Percentiles rank a stretch among this genome's conserved stretches.
Evolutionary conservation across 2,329 filamentous ascomycete species (phyloP).

Genomic region (Biscogniauxia sp.): DNA sequence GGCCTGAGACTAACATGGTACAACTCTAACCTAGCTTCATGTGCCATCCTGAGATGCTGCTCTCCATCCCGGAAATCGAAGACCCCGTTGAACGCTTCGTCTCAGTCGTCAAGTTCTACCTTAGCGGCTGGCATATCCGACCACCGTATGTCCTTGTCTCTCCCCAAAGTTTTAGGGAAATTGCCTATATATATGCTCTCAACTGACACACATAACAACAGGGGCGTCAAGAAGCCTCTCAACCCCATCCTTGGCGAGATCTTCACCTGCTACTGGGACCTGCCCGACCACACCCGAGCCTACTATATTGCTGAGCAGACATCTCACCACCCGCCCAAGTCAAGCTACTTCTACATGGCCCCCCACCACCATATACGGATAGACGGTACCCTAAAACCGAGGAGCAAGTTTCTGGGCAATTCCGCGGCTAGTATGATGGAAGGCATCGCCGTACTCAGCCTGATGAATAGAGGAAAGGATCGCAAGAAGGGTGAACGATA

Average conservation of each 20-base stretch:
- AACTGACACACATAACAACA: slow-evolving; percentile 36
- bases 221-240: slow-evolving; percentile 95
- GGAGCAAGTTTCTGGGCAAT: slow-evolving; percentile 94
- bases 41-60: slow-evolving; percentile 94
- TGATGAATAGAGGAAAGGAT: slow-evolving; percentile 73
- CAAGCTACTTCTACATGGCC: slow-evolving; percentile 98
- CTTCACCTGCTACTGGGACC: slow-evolving; percentile 94
- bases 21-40: slow-evolving; percentile 70
- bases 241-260: slow-evolving; percentile 96
- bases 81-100: slow-evolving; percentile 89
- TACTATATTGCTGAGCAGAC: slow-evolving; percentile 99
- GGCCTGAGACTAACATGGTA: slow-evolving; percentile 11
- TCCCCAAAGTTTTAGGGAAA: slow-evolving; percentile 6
- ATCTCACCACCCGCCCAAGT: slow-evolving; percentile 96
- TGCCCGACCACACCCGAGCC: slow-evolving; percentile 76
- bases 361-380: slow-evolving; percentile 92
- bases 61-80: slow-evolving; percentile 82
- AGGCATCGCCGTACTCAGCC: slow-evolving; percentile 80
- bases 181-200: neutral
- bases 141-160: slow-evolving; percentile 67
- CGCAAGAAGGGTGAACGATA: slow-evolving; percentile 76
- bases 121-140: slow-evolving; percentile 98
- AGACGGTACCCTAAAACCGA: slow-evolving; percentile 90
- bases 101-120: slow-evolving; percentile 94
- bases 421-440: slow-evolving; percentile 99